Conservation (phyloP, 352 stramenopile species). For the Globisporangium alternatum region DNA sequence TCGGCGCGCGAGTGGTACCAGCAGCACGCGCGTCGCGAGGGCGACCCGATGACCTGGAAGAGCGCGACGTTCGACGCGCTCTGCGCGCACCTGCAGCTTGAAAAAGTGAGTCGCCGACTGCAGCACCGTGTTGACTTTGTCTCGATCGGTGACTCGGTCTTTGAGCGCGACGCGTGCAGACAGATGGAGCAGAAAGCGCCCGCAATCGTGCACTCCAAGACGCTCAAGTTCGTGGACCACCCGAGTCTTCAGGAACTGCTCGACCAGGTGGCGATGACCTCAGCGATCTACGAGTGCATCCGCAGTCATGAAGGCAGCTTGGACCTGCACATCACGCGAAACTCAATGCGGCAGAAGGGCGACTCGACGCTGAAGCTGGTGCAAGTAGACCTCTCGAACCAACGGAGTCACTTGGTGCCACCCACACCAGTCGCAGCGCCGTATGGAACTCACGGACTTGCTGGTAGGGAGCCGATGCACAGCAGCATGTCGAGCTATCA, state of each 20-base stretch:
- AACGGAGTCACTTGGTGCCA: neutral
- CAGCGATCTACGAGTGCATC: slow-evolving; percentile 34
- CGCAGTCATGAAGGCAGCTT: slow-evolving; percentile 35
- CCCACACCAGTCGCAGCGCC: neutral
- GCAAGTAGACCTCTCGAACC: slow-evolving; percentile 25
- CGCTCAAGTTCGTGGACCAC: slow-evolving; percentile 48
- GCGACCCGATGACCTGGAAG: slow-evolving; percentile 52
- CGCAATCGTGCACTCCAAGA: slow-evolving; percentile 41
- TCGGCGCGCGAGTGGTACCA: slow-evolving; percentile 61
- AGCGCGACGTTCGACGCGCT: slow-evolving; percentile 47
- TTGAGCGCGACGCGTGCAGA: slow-evolving; percentile 53
- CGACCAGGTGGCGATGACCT: slow-evolving; percentile 41
- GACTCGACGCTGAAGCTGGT: slow-evolving; percentile 28
- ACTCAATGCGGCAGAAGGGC: slow-evolving; percentile 17
- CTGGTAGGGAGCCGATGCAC: neutral
- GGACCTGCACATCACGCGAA: slow-evolving; percentile 39
- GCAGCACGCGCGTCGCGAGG: slow-evolving; percentile 28
- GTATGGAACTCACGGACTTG: neutral
- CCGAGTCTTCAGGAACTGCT: slow-evolving; percentile 43
- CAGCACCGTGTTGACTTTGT: slow-evolving; percentile 38
- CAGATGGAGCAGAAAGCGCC: slow-evolving; percentile 34
- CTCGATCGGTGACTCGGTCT: slow-evolving; percentile 54
- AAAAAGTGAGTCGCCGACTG: slow-evolving; percentile 28
- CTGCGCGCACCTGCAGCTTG: slow-evolving; percentile 43
- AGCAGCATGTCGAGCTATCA: neutral